Evolutionary conservation across 257 asterid species (phyloP).

Genomic region (Salvia hispanica): DNA sequence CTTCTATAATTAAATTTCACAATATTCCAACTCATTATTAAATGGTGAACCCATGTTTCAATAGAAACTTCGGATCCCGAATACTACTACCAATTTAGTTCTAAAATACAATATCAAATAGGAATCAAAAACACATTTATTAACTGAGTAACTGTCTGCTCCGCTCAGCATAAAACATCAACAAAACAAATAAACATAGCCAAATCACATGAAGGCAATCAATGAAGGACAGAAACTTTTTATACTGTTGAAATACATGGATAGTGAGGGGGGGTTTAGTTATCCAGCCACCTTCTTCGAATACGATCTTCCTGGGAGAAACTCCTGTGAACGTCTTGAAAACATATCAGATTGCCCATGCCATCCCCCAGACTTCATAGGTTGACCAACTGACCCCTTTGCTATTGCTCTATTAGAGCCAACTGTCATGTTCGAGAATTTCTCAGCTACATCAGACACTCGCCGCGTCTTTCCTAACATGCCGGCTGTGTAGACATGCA

Average conservation of each 20-base stretch:
- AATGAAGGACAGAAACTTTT: not conserved
- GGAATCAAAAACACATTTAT: not conserved
- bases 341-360: slow-evolving; percentile 51
- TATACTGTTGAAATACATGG: not conserved
- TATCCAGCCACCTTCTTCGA: slow-evolving; percentile 70
- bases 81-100: no score
- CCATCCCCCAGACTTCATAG: slow-evolving; percentile 92
- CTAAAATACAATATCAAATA: no score
- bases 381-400: slow-evolving; percentile 51
- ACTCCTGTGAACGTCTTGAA: slow-evolving; percentile 56
- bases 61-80: no score
- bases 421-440: slow-evolving; percentile 54
- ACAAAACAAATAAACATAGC: not conserved
- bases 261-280: slow-evolving; percentile 9
- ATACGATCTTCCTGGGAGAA: slow-evolving; percentile 56
- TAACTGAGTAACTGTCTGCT: not conserved
- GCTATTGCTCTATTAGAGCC: slow-evolving; percentile 42
- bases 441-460: slow-evolving; percentile 53
- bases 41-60: no score
- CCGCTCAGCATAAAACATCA: not conserved
- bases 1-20: no score
- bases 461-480: slow-evolving; percentile 40
- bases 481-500: slow-evolving; percentile 35
- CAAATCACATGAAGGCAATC: not conserved
- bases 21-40: no score